Base-by-base conservation (phyloP, 2,329 filamentous ascomycete genomes). In the Aspergillus fumigatiaffinis region DNA sequence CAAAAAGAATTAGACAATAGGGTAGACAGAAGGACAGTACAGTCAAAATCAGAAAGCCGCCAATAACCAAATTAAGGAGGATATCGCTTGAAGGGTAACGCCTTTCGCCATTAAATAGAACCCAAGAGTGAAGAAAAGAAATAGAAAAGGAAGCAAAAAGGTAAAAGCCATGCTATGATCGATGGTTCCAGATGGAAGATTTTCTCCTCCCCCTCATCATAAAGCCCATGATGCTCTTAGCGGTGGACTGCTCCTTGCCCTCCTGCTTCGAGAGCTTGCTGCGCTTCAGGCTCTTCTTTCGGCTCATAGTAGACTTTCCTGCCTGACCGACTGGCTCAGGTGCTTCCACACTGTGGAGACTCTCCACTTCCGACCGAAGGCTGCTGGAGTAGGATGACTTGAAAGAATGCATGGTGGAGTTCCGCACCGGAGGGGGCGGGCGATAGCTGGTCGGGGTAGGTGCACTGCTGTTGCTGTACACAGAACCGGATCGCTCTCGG, bases 311-410 rank as follows among this genome's bases (percentile, higher is more conserved):
- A 21, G 51, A 28, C 54, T 63, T 61, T 41, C 38, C 26, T 10
- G 60, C 58, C 1, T 53, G 20, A 47, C 62, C 54, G 9, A 57
- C 49, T 29, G 46, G 49, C 8, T 60, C 57, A 42, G 54, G 35
- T 42, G 49, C 56, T 7, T 64, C 59, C 32, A 60, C 3, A 10
- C 50, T 60, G 48, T 49, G 51, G 17, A 57, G 23, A 44, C 54
- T 61, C 41, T 66, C 67, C 35, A 68, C 58, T 38, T 71, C 70
- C 0, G 69, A 69, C 4, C 66, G 68, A 12, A 72, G 59, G 35
- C 67, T 71, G 54, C 61, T 70, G n/a, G 66, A 53, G 0, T 70
- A 73, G 5, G 64, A 63, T 0, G 63, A 52, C 0, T 61, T 60
- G 8, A 68, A 68, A 50, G 68, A 64, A 35, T 71, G 68, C 44